Percentiles rank a stretch among this genome's conserved stretches.
These are phyloP conservation scores for Xylaria polymorpha DNA, from an alignment of 2,329 filamentous ascomycete species.

Conservation along the genomic window DNA sequence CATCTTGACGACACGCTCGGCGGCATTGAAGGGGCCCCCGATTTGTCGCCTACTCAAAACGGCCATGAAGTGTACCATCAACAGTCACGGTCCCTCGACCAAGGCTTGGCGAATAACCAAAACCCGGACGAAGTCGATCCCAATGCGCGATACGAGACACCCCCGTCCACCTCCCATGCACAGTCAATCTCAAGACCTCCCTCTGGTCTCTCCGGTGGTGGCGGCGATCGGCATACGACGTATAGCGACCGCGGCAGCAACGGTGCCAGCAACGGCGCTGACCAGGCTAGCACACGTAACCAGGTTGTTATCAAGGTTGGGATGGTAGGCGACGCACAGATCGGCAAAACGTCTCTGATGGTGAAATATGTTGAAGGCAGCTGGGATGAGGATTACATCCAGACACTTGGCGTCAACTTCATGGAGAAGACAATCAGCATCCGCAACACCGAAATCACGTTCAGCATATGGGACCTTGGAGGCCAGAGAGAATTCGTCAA, in stretches of 20 bases:
- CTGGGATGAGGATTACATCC: constrained; percentile 99
- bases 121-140: constrained; percentile 54
- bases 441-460: constrained; percentile 98
- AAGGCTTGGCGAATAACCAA: constrained; percentile 54
- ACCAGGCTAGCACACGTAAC: constrained; percentile 65
- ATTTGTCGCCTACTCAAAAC: constrained; percentile 45
- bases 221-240: constrained; percentile 54
- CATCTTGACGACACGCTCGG: constrained; percentile 62
- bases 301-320: constrained; percentile 98
- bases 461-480: constrained; percentile 98
- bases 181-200: constrained; percentile 64
- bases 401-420: constrained; percentile 98
- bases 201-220: constrained; percentile 63
- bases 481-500: constrained; percentile 99
- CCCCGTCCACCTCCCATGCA: constrained; percentile 56
- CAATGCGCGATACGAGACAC: constrained; percentile 59
- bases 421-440: constrained; percentile 99
- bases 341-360: constrained; percentile 99
- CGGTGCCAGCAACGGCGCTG: constrained; percentile 54
- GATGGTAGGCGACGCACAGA: constrained; percentile 99
- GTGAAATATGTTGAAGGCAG: constrained; percentile 99
- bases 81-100: constrained; percentile 64
- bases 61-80: constrained; percentile 53
- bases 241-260: constrained; percentile 59
- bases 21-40: constrained; percentile 61